Evolutionary conservation across 2,329 filamentous ascomycete genomes (phyloP).

Genomic region (Pseudonectria foliicola): DNA sequence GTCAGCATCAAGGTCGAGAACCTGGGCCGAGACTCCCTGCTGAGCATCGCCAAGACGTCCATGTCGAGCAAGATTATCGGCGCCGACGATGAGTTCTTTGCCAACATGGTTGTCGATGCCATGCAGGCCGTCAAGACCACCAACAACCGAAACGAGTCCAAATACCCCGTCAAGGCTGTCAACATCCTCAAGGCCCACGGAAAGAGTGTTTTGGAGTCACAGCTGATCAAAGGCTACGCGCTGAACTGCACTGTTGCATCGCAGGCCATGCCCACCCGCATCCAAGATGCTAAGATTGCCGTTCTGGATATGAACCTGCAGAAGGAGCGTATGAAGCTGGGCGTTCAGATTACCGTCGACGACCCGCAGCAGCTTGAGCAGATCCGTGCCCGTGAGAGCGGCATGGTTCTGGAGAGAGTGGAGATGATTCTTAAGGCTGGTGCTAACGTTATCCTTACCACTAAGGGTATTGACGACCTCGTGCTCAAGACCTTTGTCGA

Average conservation of each 20-base stretch:
- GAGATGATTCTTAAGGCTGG: conserved; percentile 98
- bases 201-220: conserved; percentile 80
- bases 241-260: conserved; percentile 98
- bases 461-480: conserved; percentile 96
- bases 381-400: conserved; percentile 86
- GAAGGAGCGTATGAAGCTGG: conserved; percentile 98
- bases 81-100: conserved; percentile 90
- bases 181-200: conserved; percentile 98
- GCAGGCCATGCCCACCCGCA: conserved; percentile 91
- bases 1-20: conserved; percentile 93
- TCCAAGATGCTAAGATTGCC: conserved; percentile 93
- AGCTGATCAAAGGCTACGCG: conserved; percentile 92
- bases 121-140: conserved; percentile 91
- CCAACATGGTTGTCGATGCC: conserved; percentile 90
- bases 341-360: conserved; percentile 96
- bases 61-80: conserved; percentile 99
- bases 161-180: conserved; percentile 98
- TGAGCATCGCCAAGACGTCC: conserved; percentile 96
- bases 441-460: conserved; percentile 92
- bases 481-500: conserved; percentile 93
- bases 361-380: conserved; percentile 96
- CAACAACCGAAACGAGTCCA: conserved; percentile 83
- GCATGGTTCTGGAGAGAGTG: conserved; percentile 87
- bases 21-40: conserved; percentile 79
- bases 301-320: conserved; percentile 96